Base-by-base conservation (phyloP, 495 filamentous ascomycete genomes). In the Cladorrhinum samala region DNA sequence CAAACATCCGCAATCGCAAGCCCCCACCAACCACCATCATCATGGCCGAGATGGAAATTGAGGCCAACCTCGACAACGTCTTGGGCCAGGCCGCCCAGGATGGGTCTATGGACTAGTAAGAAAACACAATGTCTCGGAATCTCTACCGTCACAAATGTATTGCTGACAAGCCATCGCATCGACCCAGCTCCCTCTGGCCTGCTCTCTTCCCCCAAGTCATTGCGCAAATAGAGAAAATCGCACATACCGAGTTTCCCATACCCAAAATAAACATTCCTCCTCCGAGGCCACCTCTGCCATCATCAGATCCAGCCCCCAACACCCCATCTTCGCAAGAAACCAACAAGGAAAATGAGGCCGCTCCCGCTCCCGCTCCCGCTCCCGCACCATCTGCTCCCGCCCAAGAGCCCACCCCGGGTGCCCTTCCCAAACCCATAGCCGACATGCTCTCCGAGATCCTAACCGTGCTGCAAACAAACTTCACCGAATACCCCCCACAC, bases 401-500 rank as follows among this genome's bases (percentile, higher is more conserved):
- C 21, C 14, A 19, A 7, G 47, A 59, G 11, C 50, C 64, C 9
- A 49, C 60, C 11, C 60, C 65, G 2, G 67, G 69, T 36, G 50
- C 71, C 4, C 74, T 95, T 13, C 88, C 88, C 9, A 74, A 78
- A 2, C 81, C 82, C 42, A 76, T 89, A 38, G 68, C 78, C 38
- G 70, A 77, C 21, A 79, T 88, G 41, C 74, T 93, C 49, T 61
- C 69, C 42, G 83, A 82, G 23, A 88, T 93, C 45, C 82, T 77
- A 20, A 77, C 73, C 3, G 84, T 81, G n/a, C 74, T 98, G 39
- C 75, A 70, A 36, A 72, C 72, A 2, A 78, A 79, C 55, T 98
- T 98, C 70, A 36, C 77, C 23, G 70, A 74, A 0, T 81, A 88
- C 54, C 93, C 93, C 1, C 93, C 93, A 0, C 90, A 97, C 64